phyloP scores from a whole-genome alignment of 2,329 filamentous ascomycete genomes.

The Sporothrix brunneoviolacea region DNA sequence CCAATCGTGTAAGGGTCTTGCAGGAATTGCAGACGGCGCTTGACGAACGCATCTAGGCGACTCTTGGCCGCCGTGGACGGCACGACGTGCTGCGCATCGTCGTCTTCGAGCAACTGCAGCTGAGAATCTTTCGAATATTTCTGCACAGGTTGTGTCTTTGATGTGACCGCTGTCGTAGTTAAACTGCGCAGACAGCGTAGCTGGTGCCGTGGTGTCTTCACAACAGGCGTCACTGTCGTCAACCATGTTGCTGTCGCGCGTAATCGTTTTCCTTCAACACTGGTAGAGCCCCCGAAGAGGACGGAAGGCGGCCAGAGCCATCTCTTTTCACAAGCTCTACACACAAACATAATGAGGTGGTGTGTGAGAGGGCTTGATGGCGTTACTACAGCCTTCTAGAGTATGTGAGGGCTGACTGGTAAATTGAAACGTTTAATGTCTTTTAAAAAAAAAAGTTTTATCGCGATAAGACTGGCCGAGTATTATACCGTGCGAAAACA shows the following conservation, averaged over 20 bases:
- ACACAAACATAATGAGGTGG: conserved; percentile 30
- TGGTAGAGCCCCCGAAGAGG: neutral
- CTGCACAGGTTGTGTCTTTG: no score
- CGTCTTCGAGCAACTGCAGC: neutral
- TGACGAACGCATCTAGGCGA: neutral
- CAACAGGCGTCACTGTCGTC: neutral
- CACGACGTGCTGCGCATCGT: neutral
- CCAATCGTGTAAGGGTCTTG: conserved; percentile 68
- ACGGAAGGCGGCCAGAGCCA: conserved; percentile 1
- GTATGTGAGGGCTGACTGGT: no score
- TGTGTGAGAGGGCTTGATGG: neutral
- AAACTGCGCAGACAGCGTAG: neutral
- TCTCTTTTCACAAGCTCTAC: conserved; percentile 30
- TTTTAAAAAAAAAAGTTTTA: no score
- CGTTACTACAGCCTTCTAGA: neutral
- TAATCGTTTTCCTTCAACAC: neutral
- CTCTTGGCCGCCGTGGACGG: neutral
- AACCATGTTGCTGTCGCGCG: neutral
- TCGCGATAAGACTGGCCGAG: conserved; percentile 8
- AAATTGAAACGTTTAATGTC: no score
- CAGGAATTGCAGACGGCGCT: conserved; percentile 35
- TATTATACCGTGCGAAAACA: no score
- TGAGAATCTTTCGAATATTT: no score
- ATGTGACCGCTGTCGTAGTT: no score
- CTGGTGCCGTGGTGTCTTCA: neutral